phyloP scores from a whole-genome alignment of 139 green algal genomes.

The Closterium sp. region DNA sequence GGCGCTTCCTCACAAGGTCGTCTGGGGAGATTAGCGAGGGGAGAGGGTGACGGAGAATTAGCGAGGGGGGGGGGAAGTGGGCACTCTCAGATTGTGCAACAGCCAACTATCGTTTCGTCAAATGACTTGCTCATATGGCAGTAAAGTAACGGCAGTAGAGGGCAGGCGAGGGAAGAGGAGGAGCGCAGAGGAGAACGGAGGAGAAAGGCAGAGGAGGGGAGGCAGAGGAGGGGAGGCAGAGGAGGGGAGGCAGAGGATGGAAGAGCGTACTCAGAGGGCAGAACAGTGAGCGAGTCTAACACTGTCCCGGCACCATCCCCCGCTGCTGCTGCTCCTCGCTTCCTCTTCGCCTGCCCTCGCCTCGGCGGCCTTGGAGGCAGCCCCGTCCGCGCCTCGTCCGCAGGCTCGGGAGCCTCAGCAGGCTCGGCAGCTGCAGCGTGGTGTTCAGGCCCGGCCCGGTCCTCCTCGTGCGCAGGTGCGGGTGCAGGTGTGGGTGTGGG shows the following conservation, averaged over 20 bases:
- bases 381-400: neutral
- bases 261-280: neutral
- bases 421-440: neutral
- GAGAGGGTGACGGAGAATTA: too few species aligned
- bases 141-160: too few species aligned
- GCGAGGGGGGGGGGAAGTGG: too few species aligned
- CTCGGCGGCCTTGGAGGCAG: neutral
- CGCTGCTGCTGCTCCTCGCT: neutral
- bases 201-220: too few species aligned
- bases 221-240: too few species aligned
- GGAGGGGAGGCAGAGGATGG: too few species aligned
- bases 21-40: too few species aligned
- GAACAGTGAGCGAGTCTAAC: neutral
- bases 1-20: constrained; percentile 7
- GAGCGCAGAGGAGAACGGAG: too few species aligned
- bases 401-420: neutral
- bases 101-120: too few species aligned
- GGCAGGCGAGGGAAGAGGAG: too few species aligned
- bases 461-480: neutral
- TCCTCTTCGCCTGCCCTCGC: neutral
- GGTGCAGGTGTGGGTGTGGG: neutral
- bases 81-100: too few species aligned
- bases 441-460: neutral
- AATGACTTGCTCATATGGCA: too few species aligned
- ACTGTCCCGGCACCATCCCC: neutral